Conservation (phyloP, 176 grass and related monocot species). For the Aegilops speltoides region DNA sequence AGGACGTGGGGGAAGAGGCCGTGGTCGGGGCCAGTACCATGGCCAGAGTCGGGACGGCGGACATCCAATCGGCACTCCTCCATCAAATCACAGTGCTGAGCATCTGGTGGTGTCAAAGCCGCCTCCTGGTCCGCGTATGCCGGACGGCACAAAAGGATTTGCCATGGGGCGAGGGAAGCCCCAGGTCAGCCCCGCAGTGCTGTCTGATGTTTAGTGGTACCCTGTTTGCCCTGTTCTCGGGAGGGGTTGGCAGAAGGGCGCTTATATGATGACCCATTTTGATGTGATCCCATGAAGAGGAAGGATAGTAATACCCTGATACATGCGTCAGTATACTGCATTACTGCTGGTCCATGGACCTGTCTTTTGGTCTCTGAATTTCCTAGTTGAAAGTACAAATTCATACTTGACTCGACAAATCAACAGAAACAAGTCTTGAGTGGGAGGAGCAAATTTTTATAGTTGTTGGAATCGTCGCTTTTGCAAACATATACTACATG, state of each 20-base stretch:
- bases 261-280: slow-evolving; percentile 40
- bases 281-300: slow-evolving; percentile 9
- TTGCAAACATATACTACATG: neutral
- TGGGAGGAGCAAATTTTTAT: neutral
- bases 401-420: slow-evolving; percentile 12
- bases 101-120: slow-evolving; percentile 54
- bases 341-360: neutral
- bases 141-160: slow-evolving; percentile 94
- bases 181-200: slow-evolving; percentile 16
- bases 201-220: neutral
- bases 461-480: neutral
- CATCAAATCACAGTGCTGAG: slow-evolving; percentile 45
- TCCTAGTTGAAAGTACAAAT: slow-evolving; percentile 3
- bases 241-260: neutral
- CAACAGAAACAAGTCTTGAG: neutral
- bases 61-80: slow-evolving; percentile 50
- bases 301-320: neutral
- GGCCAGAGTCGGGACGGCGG: slow-evolving; percentile 29
- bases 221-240: neutral
- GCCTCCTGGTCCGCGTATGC: slow-evolving; percentile 91
- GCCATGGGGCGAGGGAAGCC: slow-evolving; percentile 84
- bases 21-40: slow-evolving; percentile 43
- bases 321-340: slow-evolving; percentile 41
- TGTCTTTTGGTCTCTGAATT: slow-evolving; percentile 24
- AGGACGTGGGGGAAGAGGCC: slow-evolving; percentile 52